phyloP scores from a whole-genome alignment of 2,329 filamentous ascomycete genomes.

The Dactylella cylindrospora region DNA sequence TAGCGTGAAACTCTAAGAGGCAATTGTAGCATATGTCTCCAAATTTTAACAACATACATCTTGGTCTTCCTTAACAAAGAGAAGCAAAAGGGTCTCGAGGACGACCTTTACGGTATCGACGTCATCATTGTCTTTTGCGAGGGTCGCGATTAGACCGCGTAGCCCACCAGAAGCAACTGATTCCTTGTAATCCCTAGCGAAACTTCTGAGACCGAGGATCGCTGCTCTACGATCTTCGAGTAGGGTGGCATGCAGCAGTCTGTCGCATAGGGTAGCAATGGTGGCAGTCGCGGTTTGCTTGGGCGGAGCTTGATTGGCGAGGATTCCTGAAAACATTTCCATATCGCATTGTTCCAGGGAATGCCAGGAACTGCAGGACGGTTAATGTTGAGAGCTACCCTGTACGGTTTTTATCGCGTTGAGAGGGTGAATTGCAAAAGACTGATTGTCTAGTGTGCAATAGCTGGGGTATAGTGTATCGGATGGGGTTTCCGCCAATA shows the following conservation, averaged over 20 bases:
- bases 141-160: conserved; percentile 77
- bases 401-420: background rate
- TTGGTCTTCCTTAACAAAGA: conserved; percentile 71
- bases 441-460: too few relatives aligned
- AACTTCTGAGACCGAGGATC: conserved; percentile 88
- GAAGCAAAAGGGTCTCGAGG: conserved; percentile 89
- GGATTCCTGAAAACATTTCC: conserved; percentile 55
- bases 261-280: conserved; percentile 83
- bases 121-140: conserved; percentile 87
- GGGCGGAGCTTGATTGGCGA: conserved; percentile 74
- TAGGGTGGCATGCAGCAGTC: conserved; percentile 83
- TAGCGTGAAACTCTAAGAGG: conserved; percentile 11
- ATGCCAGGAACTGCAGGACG: background rate
- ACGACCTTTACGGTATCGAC: conserved; percentile 95
- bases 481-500: too few relatives aligned
- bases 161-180: conserved; percentile 93
- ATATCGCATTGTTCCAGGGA: conserved; percentile 27
- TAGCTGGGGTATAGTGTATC: too few relatives aligned
- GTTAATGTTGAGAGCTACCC: too few relatives aligned
- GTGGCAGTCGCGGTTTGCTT: conserved; percentile 96
- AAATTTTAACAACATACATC: conserved; percentile 56
- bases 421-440: background rate
- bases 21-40: background rate
- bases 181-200: conserved; percentile 93
- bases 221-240: conserved; percentile 92